phyloP scores from a whole-genome alignment of 2,329 filamentous ascomycete species.

The Juglanconis sp. region DNA sequence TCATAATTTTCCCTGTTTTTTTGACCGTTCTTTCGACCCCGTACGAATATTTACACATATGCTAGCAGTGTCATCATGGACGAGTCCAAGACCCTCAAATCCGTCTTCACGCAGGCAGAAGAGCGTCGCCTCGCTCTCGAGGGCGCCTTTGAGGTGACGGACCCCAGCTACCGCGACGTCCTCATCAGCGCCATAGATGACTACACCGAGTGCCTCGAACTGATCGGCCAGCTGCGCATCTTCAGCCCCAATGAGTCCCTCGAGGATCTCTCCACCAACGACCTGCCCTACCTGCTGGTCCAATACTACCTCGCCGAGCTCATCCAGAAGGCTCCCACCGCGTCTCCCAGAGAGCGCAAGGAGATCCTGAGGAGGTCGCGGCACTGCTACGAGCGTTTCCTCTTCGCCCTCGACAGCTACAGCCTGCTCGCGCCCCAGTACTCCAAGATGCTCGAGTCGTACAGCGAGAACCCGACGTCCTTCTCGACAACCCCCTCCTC shows the following conservation, averaged over 20 bases:
- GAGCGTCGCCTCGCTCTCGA: slow-evolving; percentile 56
- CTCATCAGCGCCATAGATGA: slow-evolving; percentile 64
- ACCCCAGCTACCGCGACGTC: slow-evolving; percentile 63
- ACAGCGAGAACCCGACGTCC: slow-evolving; percentile 65
- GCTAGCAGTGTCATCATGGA: slow-evolving; percentile 29
- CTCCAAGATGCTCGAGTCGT: slow-evolving; percentile 67
- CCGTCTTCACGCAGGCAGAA: slow-evolving; percentile 49
- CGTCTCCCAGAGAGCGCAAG: slow-evolving; percentile 55
- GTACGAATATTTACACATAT: too few species aligned
- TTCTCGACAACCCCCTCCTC: slow-evolving; percentile 68
- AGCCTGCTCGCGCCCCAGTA: slow-evolving; percentile 64
- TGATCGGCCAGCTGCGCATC: slow-evolving; percentile 68
- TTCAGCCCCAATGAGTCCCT: slow-evolving; percentile 89
- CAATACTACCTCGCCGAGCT: slow-evolving; percentile 79
- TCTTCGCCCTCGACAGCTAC: slow-evolving; percentile 76
- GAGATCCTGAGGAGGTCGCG: slow-evolving; percentile 61
- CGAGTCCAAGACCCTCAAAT: slow-evolving; percentile 48
- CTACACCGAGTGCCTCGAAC: slow-evolving; percentile 70
- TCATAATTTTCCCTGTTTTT: not conserved
- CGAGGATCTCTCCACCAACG: slow-evolving; percentile 81
- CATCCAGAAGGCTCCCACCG: slow-evolving; percentile 61
- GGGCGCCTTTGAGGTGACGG: slow-evolving; percentile 60
- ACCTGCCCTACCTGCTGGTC: slow-evolving; percentile 80
- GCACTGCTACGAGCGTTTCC: slow-evolving; percentile 72
- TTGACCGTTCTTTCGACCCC: not conserved